Evolutionary conservation across 768 basidiomycete species (phyloP), one percentile per base, ranked within the genome.

Genomic region (Stropharia rugosoannulata): DNA sequence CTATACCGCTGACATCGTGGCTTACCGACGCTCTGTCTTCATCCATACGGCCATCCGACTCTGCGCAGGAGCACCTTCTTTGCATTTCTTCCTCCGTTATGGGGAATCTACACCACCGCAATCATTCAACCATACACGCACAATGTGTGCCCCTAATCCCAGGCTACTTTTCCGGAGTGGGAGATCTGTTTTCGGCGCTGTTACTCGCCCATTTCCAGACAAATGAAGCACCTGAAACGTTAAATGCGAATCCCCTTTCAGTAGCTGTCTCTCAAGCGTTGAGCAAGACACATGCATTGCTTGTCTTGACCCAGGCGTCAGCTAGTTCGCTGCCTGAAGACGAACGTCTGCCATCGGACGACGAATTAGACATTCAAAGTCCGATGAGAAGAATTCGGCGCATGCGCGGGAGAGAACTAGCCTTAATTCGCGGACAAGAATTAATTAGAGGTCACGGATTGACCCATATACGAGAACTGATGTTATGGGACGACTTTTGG

Each of bases 101-200:
- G 16, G 56, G 57, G 47, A 49, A 47, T 56, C 38, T 46, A 22
- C 36, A 48, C 27, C 48, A 37, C 11, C 38, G 49, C 11, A 39
- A 52, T 49, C 66, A 56, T 32, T 81, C 81, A 0, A 67, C 70
- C 0, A 82, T 95, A 3, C 83, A 90, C 70, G 85, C 84, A 0
- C 85, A 85, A 64, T 80, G 78, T 42, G 84, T 99, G 8, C 87
- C 89, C 2, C 80, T 87, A 27, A 80, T 98, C 43, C 82, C 87
- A 5, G 95, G 95, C 10, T 97, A 98, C 74, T 98, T 95, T 69
- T 90, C 93, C 16, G 97, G 97, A 22, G 95, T 97, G 10, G 97
- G 97, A 15, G 97, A 99, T 70, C 85, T 98, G 54, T 98, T 98
- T 75, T 94, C 94, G 5, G 91, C 96, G 1, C 83, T 98, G 53